A percentile compares a stretch with the other conserved stretches of the same genome.
Conservation (phyloP, 768 basidiomycete genomes). For the Lactarius psammicola region DNA sequence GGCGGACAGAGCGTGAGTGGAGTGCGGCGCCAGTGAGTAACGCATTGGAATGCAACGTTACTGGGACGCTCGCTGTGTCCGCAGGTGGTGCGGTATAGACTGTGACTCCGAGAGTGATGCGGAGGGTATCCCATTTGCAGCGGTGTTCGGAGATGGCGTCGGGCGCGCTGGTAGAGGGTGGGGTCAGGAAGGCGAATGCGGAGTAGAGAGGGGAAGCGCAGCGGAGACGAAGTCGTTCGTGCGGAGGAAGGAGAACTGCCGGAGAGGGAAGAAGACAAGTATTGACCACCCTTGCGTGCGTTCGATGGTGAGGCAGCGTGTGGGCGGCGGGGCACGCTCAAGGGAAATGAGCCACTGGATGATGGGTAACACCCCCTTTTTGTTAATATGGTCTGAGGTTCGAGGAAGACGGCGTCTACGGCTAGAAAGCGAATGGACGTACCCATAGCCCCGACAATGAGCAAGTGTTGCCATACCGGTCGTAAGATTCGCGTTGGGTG, state of each 20-base stretch:
- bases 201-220: slow-evolving; percentile 47
- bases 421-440: slow-evolving; percentile 29
- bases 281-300: slow-evolving; percentile 77
- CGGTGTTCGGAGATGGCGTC: slow-evolving; percentile 48
- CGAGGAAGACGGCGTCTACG: not conserved
- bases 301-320: slow-evolving; percentile 69
- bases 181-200: slow-evolving; percentile 59
- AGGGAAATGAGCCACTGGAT: slow-evolving; percentile 76
- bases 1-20: too few species aligned
- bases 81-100: slow-evolving; percentile 58
- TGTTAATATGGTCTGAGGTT: slow-evolving; percentile 33
- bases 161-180: slow-evolving; percentile 42
- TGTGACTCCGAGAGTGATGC: slow-evolving; percentile 78
- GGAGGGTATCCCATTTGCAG: slow-evolving; percentile 86
- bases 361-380: slow-evolving; percentile 77
- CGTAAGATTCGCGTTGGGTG: too few species aligned
- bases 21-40: slow-evolving; percentile 58
- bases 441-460: slow-evolving; percentile 82
- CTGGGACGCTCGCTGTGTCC: slow-evolving; percentile 47
- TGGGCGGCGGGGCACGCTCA: slow-evolving; percentile 67
- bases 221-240: slow-evolving; percentile 60
- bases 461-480: slow-evolving; percentile 68
- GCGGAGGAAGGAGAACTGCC: slow-evolving; percentile 68
- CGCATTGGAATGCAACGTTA: slow-evolving; percentile 50
- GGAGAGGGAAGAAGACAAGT: slow-evolving; percentile 77